Base-by-base conservation (phyloP, 495 filamentous ascomycete species). In the Hyaloscypha finlandica region DNA sequence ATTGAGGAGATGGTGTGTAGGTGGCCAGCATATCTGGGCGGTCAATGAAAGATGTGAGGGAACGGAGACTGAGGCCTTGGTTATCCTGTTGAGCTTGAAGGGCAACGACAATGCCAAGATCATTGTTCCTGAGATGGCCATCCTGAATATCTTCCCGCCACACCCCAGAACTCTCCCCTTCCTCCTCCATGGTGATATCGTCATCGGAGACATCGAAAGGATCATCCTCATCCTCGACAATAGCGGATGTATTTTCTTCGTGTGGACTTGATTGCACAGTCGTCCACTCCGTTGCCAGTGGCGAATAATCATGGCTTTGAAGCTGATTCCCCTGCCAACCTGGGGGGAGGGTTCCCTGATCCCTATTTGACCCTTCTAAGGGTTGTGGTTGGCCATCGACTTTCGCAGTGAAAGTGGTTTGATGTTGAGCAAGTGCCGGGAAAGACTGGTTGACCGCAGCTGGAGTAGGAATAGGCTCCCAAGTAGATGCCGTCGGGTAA, bases 1-100 rank as follows among this genome's bases (percentile, higher is more conserved):
- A 92, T 22, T 85, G 81, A 30, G 88, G 83, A 4, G 90, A 88
- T 5, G 93, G 90, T 19, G 82, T 82, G 70, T 99, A 98, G 1
- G 85, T 85, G 12, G 90, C 86, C 11, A 99, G 84, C n/a, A 94
- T 81, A 63, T 91, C 89, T 1, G 83, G 81, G 58, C 88, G 84
- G 59, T 90, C 86, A 55, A 92, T 71, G 72, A 90, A 88, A 6
- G 84, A 85, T 20, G 84, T 88, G 70, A 90, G 89, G 3, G 86
- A 85, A 3, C 73, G 68, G 9, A 66, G 37, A 56, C 35, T 33
- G 4, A 68, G 53, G 70, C 83, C 80, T 8, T 79, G 78, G 60
- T 77, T 81, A 33, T 85, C 84, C 71, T 85, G 80, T 8, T 77
- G 68, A 19, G 77, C 75, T 53, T 72, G 69, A 32, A 70, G 55